These are phyloP conservation scores for Pseudocercospora vitis DNA, from an alignment of 2,329 filamentous ascomycete species.

Conservation along the genomic window DNA sequence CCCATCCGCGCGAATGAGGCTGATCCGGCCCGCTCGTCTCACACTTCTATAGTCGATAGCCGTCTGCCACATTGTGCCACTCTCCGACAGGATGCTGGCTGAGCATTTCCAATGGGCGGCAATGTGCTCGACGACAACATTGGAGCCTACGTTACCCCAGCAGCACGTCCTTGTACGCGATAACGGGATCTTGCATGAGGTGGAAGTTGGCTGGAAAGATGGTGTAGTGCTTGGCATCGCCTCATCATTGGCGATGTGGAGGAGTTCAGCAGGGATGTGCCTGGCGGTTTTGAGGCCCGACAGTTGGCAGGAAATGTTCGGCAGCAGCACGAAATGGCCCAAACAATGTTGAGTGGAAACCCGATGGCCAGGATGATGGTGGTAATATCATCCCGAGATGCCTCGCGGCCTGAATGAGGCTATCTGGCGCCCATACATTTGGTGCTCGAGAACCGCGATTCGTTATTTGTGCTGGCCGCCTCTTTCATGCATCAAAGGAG, in stretches of 20 bases:
- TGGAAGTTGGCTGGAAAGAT: constrained; percentile 7
- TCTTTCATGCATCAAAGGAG: neutral
- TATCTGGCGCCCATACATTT: too few relatives aligned
- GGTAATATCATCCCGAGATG: neutral
- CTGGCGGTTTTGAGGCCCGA: neutral
- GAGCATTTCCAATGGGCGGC: too few relatives aligned
- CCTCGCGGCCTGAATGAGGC: neutral
- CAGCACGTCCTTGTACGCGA: constrained; percentile 2
- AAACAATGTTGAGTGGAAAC: too few relatives aligned
- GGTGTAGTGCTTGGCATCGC: neutral
- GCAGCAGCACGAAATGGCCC: neutral
- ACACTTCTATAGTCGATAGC: too few relatives aligned
- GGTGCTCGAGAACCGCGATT: neutral
- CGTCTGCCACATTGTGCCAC: too few relatives aligned
- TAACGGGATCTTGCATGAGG: neutral
- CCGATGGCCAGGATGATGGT: constrained; percentile 7
- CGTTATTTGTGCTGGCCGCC: neutral
- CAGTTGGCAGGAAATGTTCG: constrained; percentile 10
- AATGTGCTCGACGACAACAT: neutral
- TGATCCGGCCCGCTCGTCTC: neutral
- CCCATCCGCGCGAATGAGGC: constrained; percentile 3
- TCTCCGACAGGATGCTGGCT: too few relatives aligned
- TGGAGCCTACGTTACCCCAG: constrained; percentile 4
- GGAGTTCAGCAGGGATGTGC: neutral
- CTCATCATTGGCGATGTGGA: constrained; percentile 1